phyloP scores from a whole-genome alignment of 2,329 filamentous ascomycete genomes.

The Calonectria hongkongensis region DNA sequence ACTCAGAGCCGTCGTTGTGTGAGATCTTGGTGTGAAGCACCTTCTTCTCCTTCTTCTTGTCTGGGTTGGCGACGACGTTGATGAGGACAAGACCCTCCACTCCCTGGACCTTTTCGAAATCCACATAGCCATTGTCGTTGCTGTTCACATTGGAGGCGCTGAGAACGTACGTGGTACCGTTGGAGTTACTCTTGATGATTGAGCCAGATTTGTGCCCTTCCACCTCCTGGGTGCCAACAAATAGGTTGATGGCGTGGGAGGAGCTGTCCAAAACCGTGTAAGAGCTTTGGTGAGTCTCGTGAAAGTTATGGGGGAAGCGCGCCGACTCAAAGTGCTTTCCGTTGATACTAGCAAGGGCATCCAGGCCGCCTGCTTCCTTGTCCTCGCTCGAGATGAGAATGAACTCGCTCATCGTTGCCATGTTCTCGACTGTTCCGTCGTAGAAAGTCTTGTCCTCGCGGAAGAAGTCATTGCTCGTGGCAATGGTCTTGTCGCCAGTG shows the following conservation, averaged over 20 bases:
- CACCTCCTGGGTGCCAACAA: constrained; percentile 85
- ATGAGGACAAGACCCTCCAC: constrained; percentile 92
- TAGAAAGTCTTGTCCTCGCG: constrained; percentile 72
- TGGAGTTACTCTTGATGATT: constrained; percentile 98
- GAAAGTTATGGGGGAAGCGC: constrained; percentile 89
- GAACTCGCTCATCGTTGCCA: constrained; percentile 97
- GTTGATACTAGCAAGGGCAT: constrained; percentile 89
- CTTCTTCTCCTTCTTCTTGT: constrained; percentile 86
- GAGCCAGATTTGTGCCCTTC: constrained; percentile 84
- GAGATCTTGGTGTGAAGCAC: constrained; percentile 93
- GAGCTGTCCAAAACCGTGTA: constrained; percentile 98
- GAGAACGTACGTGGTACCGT: constrained; percentile 95
- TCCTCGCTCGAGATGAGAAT: constrained; percentile 87
- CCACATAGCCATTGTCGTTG: constrained; percentile 85
- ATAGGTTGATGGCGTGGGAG: constrained; percentile 94
- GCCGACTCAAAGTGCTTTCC: constrained; percentile 88
- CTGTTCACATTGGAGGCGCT: constrained; percentile 89
- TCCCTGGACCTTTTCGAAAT: constrained; percentile 96
- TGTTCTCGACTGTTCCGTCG: constrained; percentile 81
- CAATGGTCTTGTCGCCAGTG: constrained; percentile 79
- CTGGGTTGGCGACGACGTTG: constrained; percentile 87
- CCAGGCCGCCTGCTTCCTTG: constrained; percentile 78
- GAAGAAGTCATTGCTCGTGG: constrained; percentile 89
- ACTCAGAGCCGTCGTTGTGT: constrained; percentile 95
- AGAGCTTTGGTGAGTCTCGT: constrained; percentile 84